Evolutionary conservation across 371 early-diverging fungal genomes (phyloP), one percentile per base, ranked within the genome.

Genomic region (Smittium culicis): DNA sequence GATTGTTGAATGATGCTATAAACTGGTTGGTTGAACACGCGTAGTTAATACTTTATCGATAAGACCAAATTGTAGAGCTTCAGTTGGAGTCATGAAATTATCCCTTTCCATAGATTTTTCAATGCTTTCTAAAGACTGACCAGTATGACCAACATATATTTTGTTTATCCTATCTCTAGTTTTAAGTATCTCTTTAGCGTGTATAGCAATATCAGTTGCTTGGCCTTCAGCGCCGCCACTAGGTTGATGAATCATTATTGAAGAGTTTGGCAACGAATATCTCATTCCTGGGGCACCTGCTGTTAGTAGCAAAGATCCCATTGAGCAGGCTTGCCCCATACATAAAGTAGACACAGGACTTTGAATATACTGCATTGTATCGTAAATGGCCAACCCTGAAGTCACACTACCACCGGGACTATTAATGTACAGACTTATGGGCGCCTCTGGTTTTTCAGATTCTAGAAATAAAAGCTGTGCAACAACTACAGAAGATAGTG

Each of bases 241-340:
- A 2, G 96, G 96, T 74, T 96, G 98, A 72, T 98, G 98, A 68
- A 98, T 86, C 97, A 96, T 98, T 34, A 96, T 88, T 1, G 91
- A 85, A 24, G 94, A 85, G 75, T 98, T 89, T 17, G 96, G 96
- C 30, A 98, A 80, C 28, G 92, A 83, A 66, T 82, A 88, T 25
- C 98, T 79, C 64, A 88, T 88, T 24, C 97, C 98, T 17, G 87
- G 83, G 35, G 89, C 89, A 32, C 96, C 91, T 34, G 93, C 93
- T 24, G 93, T 81, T 66, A 98, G 78, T 35, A 98, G 82, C 66
- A 98, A 80, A 34, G 97, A 95, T 2, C 93, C 98, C 98, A 98
- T 98, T 0, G 95, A 94, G 68, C 94, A 92, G 11, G 98, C 97
- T 77, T 96, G 95, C 8, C 98, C 98, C 65, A 89, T 87, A 77